Evolutionary conservation across 2,329 filamentous ascomycete species (phyloP).

Genomic region (Cladophialophora bantiana): DNA sequence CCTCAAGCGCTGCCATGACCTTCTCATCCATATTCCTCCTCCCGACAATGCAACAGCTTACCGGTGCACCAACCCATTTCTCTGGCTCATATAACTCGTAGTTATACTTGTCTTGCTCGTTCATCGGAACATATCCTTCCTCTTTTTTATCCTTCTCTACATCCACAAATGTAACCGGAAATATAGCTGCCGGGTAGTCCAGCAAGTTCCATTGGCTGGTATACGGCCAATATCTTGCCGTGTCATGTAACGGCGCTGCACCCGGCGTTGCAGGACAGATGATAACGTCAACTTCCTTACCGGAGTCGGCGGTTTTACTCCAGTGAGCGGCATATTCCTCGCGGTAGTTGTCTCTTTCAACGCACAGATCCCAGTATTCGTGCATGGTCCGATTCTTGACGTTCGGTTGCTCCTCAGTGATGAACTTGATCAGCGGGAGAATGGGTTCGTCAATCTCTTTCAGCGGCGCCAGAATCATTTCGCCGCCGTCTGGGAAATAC

Average conservation of each 20-base stretch:
- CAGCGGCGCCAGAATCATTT: slow-evolving; percentile 60
- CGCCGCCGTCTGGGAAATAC: slow-evolving; percentile 68
- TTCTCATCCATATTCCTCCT: slow-evolving; percentile 64
- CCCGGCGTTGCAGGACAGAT: slow-evolving; percentile 51
- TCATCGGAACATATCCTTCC: slow-evolving; percentile 34
- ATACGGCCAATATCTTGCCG: slow-evolving; percentile 69
- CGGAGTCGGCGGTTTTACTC: slow-evolving; percentile 53
- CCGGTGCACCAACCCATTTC: slow-evolving; percentile 58
- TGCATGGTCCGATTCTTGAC: slow-evolving; percentile 51
- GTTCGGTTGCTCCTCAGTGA: slow-evolving; percentile 63
- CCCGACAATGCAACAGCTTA: slow-evolving; percentile 62
- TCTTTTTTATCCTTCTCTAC: slow-evolving; percentile 49
- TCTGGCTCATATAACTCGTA: slow-evolving; percentile 53
- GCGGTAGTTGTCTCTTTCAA: slow-evolving; percentile 54
- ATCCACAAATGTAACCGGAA: slow-evolving; percentile 62
- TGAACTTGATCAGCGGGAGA: slow-evolving; percentile 65
- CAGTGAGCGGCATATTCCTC: slow-evolving; percentile 56
- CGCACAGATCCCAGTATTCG: slow-evolving; percentile 43
- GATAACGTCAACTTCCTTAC: slow-evolving; percentile 62
- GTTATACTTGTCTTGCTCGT: slow-evolving; percentile 55
- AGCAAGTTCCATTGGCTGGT: slow-evolving; percentile 73
- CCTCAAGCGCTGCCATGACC: slow-evolving; percentile 48
- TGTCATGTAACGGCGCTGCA: slow-evolving; percentile 55
- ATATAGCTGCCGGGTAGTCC: slow-evolving; percentile 69
- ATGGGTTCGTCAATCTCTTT: slow-evolving; percentile 64